A percentile compares a stretch with the other conserved stretches of the same genome.
phyloP scores from a whole-genome alignment of 306 rosid species.

The Trifolium repens region DNA sequence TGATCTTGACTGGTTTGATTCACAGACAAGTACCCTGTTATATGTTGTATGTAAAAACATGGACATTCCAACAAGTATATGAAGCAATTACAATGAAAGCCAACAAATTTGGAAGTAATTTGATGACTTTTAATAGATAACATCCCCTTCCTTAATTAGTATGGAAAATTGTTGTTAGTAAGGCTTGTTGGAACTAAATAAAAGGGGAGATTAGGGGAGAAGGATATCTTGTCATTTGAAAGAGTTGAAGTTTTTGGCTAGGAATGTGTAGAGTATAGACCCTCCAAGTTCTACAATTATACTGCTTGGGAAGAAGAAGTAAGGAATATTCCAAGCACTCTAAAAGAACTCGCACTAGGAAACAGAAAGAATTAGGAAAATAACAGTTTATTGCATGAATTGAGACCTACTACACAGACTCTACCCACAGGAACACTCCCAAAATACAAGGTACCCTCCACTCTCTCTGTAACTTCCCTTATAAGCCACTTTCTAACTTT shows the following conservation, averaged over 20 bases:
- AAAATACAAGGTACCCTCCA: not conserved
- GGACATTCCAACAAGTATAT: not conserved
- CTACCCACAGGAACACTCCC: not conserved
- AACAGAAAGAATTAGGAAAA: not conserved
- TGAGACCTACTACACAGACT: not conserved
- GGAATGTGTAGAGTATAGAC: not conserved
- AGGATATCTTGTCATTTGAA: not conserved
- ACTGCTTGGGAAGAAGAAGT: not conserved
- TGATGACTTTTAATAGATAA: not conserved
- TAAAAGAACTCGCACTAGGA: not conserved
- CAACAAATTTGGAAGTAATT: constrained; percentile 1
- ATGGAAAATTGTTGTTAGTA: not conserved
- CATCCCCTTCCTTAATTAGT: not conserved
- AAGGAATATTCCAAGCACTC: not conserved
- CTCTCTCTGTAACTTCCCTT: not conserved
- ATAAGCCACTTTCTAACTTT: no score
- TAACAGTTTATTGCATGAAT: not conserved
- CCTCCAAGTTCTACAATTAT: not conserved
- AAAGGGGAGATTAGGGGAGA: not conserved
- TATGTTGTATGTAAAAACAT: constrained; percentile 28
- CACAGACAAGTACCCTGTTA: constrained; percentile 4
- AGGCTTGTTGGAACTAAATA: not conserved
- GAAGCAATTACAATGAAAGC: constrained; percentile 16
- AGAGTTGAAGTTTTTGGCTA: not conserved
- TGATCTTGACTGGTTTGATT: not conserved